Percentiles rank a stretch among this genome's conserved stretches.
Evolutionary conservation across 768 basidiomycete genomes (phyloP).

Genomic region (Kwoniella dejecticola): DNA sequence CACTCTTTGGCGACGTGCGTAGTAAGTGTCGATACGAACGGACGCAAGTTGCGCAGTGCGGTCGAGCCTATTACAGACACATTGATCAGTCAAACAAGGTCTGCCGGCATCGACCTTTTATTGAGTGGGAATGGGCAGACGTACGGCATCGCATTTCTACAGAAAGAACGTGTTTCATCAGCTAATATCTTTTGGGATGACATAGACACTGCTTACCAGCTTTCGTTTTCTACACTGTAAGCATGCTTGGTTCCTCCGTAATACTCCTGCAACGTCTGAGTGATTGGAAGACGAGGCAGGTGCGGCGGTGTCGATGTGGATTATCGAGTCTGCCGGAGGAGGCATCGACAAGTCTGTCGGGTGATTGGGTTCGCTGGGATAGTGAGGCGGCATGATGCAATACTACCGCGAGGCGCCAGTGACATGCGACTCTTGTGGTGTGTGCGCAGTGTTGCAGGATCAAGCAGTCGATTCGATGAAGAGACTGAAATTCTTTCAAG

Average conservation of each 20-base stretch:
- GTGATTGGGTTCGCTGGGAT: slow-evolving; percentile 1
- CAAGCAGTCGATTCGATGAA: no score
- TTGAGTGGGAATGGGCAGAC: slow-evolving; percentile 7
- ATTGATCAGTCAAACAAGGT: not conserved
- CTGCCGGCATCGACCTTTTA: not conserved
- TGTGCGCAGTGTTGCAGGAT: not conserved
- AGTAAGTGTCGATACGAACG: slow-evolving; percentile 44
- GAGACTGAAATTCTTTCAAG: no score
- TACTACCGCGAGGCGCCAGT: no score
- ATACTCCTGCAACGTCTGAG: slow-evolving; percentile 38
- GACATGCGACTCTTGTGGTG: no score
- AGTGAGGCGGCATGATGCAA: slow-evolving; percentile 4
- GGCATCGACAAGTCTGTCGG: slow-evolving; percentile 9
- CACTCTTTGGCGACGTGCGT: slow-evolving; percentile 36
- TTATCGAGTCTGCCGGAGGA: slow-evolving; percentile 5
- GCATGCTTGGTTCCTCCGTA: slow-evolving; percentile 51
- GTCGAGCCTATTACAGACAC: slow-evolving; percentile 23
- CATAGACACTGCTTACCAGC: slow-evolving; percentile 29
- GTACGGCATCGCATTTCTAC: slow-evolving; percentile 52
- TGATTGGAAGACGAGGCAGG: slow-evolving; percentile 4
- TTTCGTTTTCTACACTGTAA: slow-evolving; percentile 46
- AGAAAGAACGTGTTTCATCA: slow-evolving; percentile 3
- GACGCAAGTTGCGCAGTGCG: slow-evolving; percentile 48
- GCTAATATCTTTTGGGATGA: not conserved
- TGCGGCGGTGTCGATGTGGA: slow-evolving; percentile 20